These are phyloP conservation scores for Solanum boliviense DNA, from an alignment of 257 asterid species.

Conservation along the genomic window DNA sequence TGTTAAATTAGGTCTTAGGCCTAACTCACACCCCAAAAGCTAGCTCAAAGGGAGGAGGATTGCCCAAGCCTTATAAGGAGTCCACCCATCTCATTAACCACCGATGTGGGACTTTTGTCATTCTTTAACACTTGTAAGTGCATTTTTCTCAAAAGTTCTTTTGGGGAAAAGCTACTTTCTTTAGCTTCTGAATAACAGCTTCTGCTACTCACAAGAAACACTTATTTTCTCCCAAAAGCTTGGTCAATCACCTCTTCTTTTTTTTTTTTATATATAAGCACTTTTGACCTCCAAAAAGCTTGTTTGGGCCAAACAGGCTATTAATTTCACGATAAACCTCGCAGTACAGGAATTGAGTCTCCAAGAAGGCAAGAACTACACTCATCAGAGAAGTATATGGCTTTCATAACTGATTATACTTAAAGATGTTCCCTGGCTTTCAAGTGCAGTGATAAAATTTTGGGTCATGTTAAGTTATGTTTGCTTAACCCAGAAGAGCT, in stretches of 20 bases:
- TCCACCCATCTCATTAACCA: no score
- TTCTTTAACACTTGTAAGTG: no score
- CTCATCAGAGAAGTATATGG: background rate
- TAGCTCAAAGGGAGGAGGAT: no score
- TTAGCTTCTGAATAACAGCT: background rate
- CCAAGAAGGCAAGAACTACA: background rate
- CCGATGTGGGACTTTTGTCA: no score
- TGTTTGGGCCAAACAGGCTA: background rate
- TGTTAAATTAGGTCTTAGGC: no score
- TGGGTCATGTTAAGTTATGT: background rate
- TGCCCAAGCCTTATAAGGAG: no score
- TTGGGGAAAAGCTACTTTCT: background rate
- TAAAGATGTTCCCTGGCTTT: background rate
- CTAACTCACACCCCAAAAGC: no score
- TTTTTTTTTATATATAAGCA: background rate
- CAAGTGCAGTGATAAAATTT: background rate
- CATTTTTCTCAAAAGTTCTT: background rate
- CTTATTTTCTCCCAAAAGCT: background rate
- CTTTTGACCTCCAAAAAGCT: background rate
- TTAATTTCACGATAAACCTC: background rate
- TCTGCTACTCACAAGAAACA: background rate
- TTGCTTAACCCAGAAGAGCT: background rate
- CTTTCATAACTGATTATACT: background rate
- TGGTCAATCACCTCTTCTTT: background rate
- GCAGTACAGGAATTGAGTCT: background rate